These are phyloP conservation scores for Acanthamoeba lenticulata DNA, from an alignment of 208 protist genomes.

Conservation along the genomic window DNA sequence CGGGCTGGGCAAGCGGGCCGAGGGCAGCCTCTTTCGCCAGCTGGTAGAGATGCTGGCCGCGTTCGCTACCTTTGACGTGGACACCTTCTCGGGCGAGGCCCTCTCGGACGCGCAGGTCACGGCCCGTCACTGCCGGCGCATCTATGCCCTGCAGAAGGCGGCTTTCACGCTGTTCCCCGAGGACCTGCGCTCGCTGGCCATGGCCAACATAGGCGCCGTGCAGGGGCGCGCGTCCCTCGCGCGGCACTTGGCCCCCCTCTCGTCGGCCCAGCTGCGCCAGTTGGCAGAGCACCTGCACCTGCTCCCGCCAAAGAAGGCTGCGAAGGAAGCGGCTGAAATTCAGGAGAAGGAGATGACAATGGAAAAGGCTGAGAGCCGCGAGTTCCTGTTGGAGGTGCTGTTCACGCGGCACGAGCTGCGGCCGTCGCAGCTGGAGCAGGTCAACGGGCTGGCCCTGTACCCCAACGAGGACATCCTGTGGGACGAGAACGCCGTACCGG, in stretches of 20 bases:
- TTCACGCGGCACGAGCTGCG: too few species aligned
- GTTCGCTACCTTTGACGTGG: slow-evolving; percentile 88
- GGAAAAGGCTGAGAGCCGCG: too few species aligned
- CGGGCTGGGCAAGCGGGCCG: background rate
- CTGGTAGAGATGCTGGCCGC: slow-evolving; percentile 85
- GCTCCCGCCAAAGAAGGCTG: too few species aligned
- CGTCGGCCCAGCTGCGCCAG: slow-evolving; percentile 57
- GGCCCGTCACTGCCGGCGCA: slow-evolving; percentile 65
- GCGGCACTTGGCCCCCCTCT: slow-evolving; percentile 58
- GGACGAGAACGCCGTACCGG: too few species aligned
- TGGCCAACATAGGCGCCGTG: slow-evolving; percentile 79
- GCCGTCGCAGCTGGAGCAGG: too few species aligned
- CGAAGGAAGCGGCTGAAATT: too few species aligned
- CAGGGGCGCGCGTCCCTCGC: slow-evolving; percentile 6
- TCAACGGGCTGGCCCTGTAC: too few species aligned
- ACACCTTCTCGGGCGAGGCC: slow-evolving; percentile 87
- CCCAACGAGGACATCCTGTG: too few species aligned
- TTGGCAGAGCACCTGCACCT: too few species aligned
- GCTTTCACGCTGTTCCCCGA: slow-evolving; percentile 80
- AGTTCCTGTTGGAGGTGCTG: too few species aligned
- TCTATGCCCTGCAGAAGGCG: slow-evolving; percentile 83
- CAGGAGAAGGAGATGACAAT: too few species aligned
- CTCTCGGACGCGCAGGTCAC: slow-evolving; percentile 78
- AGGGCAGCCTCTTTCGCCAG: slow-evolving; percentile 81
- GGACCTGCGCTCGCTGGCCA: slow-evolving; percentile 78